Conservation (phyloP, 2,329 filamentous ascomycete species). For the Alternaria rosae region DNA sequence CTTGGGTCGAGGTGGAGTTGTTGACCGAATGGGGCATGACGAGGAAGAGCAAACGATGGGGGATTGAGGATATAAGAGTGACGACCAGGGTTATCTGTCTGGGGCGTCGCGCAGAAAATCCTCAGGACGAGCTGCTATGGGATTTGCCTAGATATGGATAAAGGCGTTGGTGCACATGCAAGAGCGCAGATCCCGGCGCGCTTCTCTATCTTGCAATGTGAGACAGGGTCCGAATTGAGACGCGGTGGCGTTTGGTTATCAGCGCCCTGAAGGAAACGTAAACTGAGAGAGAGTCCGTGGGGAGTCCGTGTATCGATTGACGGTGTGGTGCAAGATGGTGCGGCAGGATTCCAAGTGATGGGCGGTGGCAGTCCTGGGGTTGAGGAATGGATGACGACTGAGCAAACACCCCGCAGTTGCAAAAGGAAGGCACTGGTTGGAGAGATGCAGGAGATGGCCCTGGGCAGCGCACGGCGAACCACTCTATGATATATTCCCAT, state of each 20-base stretch:
- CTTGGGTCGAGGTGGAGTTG: slow-evolving; percentile 41
- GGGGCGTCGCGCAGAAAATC: slow-evolving; percentile 35
- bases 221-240: slow-evolving; percentile 14
- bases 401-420: slow-evolving; percentile 5
- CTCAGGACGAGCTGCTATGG: slow-evolving; percentile 27
- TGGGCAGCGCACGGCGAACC: slow-evolving; percentile 3
- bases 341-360: not conserved
- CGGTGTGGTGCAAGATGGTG: slow-evolving; percentile 4
- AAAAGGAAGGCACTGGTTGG: not conserved
- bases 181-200: slow-evolving; percentile 20
- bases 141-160: slow-evolving; percentile 39
- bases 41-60: slow-evolving; percentile 8
- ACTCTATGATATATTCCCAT: slow-evolving; percentile 16
- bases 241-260: slow-evolving; percentile 13
- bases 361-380: not conserved
- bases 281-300: slow-evolving; percentile 3
- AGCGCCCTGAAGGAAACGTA: not conserved
- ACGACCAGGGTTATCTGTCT: slow-evolving; percentile 25
- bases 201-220: slow-evolving; percentile 20
- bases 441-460: slow-evolving; percentile 1
- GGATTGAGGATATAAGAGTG: slow-evolving; percentile 20
- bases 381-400: not conserved
- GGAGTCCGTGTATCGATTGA: slow-evolving; percentile 3
- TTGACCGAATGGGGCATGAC: slow-evolving; percentile 48
- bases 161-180: slow-evolving; percentile 31